Evolutionary conservation across 148 eudicot species (phyloP).

Genomic region (Silene uniflora): DNA sequence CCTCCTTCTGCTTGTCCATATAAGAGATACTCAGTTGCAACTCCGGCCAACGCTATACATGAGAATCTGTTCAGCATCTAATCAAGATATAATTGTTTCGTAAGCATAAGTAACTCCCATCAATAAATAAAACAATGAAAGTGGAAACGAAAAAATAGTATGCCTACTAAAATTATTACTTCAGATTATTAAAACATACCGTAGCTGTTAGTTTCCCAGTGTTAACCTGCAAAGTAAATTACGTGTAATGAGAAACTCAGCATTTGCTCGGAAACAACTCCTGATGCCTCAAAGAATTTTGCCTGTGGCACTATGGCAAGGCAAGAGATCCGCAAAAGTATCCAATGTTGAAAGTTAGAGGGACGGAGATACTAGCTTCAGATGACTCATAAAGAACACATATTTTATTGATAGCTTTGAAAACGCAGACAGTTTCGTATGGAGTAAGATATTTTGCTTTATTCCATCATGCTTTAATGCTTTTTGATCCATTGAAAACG

Average conservation of each 20-base stretch:
- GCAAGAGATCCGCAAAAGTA: background rate
- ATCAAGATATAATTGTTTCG: constrained; percentile 12
- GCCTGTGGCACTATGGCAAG: background rate
- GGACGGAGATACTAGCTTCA: background rate
- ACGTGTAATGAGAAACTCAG: background rate
- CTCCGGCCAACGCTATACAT: constrained; percentile 92
- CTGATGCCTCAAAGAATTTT: background rate
- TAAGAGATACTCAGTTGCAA: constrained; percentile 82
- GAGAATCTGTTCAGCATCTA: constrained; percentile 91
- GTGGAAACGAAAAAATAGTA: background rate
- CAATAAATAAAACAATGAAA: background rate
- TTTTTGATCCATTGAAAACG: no score
- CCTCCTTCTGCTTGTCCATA: constrained; percentile 95
- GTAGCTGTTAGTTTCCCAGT: constrained; percentile 70
- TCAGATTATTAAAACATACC: constrained; percentile 30
- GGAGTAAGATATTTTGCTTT: background rate
- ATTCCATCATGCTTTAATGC: background rate
- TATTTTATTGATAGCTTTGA: background rate
- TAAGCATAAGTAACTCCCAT: constrained; percentile 13
- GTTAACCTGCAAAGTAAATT: constrained; percentile 50
- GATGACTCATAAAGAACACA: background rate
- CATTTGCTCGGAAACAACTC: background rate
- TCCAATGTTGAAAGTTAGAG: background rate
- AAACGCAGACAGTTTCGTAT: background rate
- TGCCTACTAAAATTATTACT: background rate